A percentile compares a stretch with the other conserved stretches of the same genome.
These are phyloP conservation scores for Mycothermus thermophilus DNA, from an alignment of 495 filamentous ascomycete genomes.

Conservation along the genomic window DNA sequence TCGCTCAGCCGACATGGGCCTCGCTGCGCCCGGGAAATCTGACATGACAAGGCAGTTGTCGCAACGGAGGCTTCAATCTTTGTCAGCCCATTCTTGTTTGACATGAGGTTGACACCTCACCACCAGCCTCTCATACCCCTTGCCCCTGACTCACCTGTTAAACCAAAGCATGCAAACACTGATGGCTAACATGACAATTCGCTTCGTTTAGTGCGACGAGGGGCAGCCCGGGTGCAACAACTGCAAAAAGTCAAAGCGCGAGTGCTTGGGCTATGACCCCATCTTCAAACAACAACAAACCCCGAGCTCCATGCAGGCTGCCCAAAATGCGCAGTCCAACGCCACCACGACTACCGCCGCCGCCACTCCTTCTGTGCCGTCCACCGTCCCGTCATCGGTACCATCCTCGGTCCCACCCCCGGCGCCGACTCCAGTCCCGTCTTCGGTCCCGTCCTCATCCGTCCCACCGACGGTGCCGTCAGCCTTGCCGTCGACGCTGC, in stretches of 20 bases:
- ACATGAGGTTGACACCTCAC: too few species aligned
- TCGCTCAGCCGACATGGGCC: too few species aligned
- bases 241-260: constrained; percentile 95
- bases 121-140: too few species aligned
- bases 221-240: constrained; percentile 88
- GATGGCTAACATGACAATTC: constrained; percentile 7
- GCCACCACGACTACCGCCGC: constrained; percentile 15
- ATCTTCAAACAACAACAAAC: constrained; percentile 85
- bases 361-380: constrained; percentile 13
- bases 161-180: too few species aligned
- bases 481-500: too few species aligned
- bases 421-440: constrained; percentile 5
- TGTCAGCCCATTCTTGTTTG: too few species aligned
- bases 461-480: constrained; percentile 6
- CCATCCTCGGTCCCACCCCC: background rate
- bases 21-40: too few species aligned
- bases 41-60: background rate
- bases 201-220: constrained; percentile 99
- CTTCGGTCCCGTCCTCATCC: constrained; percentile 17
- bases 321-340: too few species aligned
- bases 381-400: constrained; percentile 17
- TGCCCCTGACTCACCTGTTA: too few species aligned
- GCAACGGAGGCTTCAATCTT: too few species aligned
- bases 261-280: constrained; percentile 94
- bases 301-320: constrained; percentile 66